Conservation (phyloP, 345 rosid species). For the Theobroma cacao region DNA sequence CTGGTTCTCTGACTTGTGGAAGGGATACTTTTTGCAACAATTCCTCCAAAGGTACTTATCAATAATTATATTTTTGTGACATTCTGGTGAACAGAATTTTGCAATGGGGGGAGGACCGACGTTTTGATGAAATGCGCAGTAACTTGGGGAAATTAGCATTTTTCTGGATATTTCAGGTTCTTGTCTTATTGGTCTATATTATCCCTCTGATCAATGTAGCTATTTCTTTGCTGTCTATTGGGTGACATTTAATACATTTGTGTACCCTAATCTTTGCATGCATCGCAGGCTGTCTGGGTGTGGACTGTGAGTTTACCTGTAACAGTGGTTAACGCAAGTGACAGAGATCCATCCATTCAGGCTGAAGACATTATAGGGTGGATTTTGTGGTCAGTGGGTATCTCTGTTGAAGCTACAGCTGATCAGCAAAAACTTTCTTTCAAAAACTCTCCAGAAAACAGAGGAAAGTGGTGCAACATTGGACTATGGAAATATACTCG, state of each 20-base stretch:
- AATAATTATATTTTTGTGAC: background rate
- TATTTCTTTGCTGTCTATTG: slow-evolving; percentile 4
- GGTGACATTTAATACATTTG: background rate
- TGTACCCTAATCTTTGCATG: slow-evolving; percentile 1
- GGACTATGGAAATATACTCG: slow-evolving; percentile 88
- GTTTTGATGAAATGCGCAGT: slow-evolving; percentile 79
- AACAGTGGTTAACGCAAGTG: slow-evolving; percentile 80
- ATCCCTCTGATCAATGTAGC: background rate
- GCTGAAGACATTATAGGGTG: slow-evolving; percentile 78
- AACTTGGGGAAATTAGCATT: slow-evolving; percentile 67
- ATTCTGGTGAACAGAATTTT: slow-evolving; percentile 54
- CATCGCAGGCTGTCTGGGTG: slow-evolving; percentile 83
- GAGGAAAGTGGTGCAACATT: slow-evolving; percentile 80
- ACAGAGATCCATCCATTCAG: slow-evolving; percentile 56
- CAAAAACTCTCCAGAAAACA: slow-evolving; percentile 72
- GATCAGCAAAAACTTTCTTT: slow-evolving; percentile 87
- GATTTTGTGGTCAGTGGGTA: slow-evolving; percentile 75
- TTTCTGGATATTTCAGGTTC: slow-evolving; percentile 89
- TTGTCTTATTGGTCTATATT: background rate
- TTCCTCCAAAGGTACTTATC: background rate
- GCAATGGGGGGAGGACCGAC: slow-evolving; percentile 95
- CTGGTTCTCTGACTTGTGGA: background rate
- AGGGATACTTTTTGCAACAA: background rate
- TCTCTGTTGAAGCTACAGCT: slow-evolving; percentile 62
- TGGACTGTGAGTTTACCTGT: slow-evolving; percentile 95